Evolutionary conservation across 2,329 filamentous ascomycete genomes (phyloP).

Genomic region (Emergomyces orientalis): DNA sequence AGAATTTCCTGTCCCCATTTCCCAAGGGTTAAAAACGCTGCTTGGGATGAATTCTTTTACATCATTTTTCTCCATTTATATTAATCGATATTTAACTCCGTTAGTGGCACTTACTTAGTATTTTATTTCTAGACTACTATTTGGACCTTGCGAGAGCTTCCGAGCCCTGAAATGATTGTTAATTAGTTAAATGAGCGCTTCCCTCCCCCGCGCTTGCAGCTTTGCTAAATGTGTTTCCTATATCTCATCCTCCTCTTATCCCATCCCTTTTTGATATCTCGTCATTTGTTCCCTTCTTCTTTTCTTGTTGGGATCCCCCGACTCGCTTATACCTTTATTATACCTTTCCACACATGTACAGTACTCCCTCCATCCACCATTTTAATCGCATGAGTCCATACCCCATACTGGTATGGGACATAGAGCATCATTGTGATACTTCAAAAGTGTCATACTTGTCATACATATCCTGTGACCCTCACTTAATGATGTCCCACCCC

Average conservation of each 20-base stretch:
- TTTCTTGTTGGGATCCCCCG: background rate
- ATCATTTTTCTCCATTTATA: background rate
- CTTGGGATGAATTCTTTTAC: background rate
- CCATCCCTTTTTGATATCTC: background rate
- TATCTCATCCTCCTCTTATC: background rate
- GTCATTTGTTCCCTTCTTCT: background rate
- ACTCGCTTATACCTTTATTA: background rate
- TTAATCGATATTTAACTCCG: background rate
- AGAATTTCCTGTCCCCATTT: background rate
- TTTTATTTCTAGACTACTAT: constrained; percentile 1
- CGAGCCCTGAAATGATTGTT: background rate
- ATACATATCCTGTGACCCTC: background rate
- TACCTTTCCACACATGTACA: constrained; percentile 7
- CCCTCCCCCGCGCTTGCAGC: background rate
- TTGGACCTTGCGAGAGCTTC: background rate
- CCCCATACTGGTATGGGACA: background rate
- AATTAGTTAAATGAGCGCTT: background rate
- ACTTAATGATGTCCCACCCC: background rate
- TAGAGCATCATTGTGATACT: background rate
- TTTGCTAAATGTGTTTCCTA: background rate
- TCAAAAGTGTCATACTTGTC: background rate
- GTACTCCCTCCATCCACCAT: background rate
- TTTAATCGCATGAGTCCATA: background rate
- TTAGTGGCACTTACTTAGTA: background rate
- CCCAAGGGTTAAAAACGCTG: background rate